Evolutionary conservation across 129 eudicot genomes (phyloP).

Genomic region (Kitagawia praeruptora): DNA sequence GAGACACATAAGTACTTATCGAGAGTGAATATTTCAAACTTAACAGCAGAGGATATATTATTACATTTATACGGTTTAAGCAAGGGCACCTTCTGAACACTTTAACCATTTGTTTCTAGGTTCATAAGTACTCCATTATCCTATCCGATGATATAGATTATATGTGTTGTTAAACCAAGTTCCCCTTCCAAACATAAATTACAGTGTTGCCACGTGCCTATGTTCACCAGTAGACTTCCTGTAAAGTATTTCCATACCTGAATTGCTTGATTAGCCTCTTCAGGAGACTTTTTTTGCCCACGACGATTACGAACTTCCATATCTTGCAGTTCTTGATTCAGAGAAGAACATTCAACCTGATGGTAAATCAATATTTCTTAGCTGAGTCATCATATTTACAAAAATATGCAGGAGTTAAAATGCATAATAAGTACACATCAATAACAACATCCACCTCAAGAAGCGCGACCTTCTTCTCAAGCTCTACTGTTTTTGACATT

Average conservation of each 20-base stretch:
- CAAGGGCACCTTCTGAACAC: background rate
- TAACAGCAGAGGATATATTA: background rate
- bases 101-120: background rate
- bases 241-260: constrained; percentile 36
- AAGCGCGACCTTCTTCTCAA: constrained; percentile 93
- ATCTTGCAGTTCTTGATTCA: constrained; percentile 97
- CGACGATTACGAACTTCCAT: constrained; percentile 89
- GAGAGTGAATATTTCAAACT: background rate
- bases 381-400: background rate
- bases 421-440: background rate
- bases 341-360: constrained; percentile 85
- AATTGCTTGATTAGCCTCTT: constrained; percentile 84
- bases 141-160: background rate
- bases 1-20: background rate
- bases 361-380: constrained; percentile 4
- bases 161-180: background rate
- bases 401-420: background rate
- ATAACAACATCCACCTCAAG: constrained; percentile 72
- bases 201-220: background rate
- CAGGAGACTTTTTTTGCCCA: constrained; percentile 86
- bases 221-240: constrained; percentile 1
- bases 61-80: background rate
- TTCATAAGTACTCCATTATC: background rate
- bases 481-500: constrained; percentile 75
- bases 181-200: too few species aligned